These are phyloP conservation scores for Cercospora sojina DNA, from an alignment of 2,329 filamentous ascomycete species.

Conservation along the genomic window DNA sequence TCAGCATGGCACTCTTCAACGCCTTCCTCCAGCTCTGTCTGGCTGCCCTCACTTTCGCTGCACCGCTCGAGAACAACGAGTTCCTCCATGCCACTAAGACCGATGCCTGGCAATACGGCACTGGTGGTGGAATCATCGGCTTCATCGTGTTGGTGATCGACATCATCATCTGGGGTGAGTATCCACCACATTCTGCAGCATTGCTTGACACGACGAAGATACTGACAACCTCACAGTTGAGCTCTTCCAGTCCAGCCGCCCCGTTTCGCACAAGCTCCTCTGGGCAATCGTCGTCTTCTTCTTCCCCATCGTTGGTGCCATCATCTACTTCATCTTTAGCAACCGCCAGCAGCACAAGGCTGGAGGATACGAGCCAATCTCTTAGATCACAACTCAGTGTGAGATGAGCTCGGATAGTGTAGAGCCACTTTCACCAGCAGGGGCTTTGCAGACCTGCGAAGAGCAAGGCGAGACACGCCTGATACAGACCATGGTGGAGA, in stretches of 20 bases:
- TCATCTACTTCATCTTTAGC: slow-evolving; percentile 65
- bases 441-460: background rate
- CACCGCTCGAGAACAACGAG: slow-evolving; percentile 33
- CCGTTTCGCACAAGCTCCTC: slow-evolving; percentile 57
- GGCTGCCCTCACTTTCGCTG: slow-evolving; percentile 52
- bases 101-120: slow-evolving; percentile 57
- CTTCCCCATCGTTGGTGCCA: slow-evolving; percentile 61
- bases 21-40: slow-evolving; percentile 56
- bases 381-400: slow-evolving; percentile 2
- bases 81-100: slow-evolving; percentile 41
- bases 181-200: too few species aligned
- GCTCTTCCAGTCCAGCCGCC: slow-evolving; percentile 63
- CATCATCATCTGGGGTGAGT: slow-evolving; percentile 62
- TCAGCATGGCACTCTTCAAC: slow-evolving; percentile 32
- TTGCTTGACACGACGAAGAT: slow-evolving; percentile 13
- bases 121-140: slow-evolving; percentile 61
- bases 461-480: background rate
- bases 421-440: background rate
- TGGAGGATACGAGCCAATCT: slow-evolving; percentile 56
- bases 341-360: slow-evolving; percentile 58
- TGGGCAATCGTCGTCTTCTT: slow-evolving; percentile 65
- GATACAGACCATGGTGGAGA: background rate
- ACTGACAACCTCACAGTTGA: slow-evolving; percentile 51
- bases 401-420: background rate
- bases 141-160: slow-evolving; percentile 63